Conservation (phyloP, 345 rosid species). For the Hypericum androsaemum region DNA sequence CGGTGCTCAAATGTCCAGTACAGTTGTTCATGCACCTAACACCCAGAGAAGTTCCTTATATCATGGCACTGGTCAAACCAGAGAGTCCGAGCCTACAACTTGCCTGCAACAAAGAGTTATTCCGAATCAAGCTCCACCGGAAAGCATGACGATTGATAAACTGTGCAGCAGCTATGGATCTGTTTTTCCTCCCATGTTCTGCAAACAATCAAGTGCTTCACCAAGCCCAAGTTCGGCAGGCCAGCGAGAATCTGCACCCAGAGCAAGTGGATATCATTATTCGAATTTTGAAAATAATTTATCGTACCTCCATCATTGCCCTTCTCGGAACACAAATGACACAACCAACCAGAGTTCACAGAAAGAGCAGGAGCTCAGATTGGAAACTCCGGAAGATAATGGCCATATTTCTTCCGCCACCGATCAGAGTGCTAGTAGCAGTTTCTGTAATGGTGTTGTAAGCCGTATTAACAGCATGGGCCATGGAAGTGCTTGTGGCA, state of each 20-base stretch:
- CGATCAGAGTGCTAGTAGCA: conserved; percentile 56
- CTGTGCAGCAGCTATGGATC: neutral
- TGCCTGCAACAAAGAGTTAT: neutral
- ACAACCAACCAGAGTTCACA: conserved; percentile 17
- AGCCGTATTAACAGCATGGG: conserved; percentile 34
- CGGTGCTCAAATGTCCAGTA: too few species aligned
- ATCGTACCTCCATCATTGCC: too few species aligned
- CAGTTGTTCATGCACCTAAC: too few species aligned
- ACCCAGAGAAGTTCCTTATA: too few species aligned
- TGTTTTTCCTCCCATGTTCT: neutral
- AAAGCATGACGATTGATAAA: neutral
- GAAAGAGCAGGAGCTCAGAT: conserved; percentile 20
- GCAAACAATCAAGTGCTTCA: neutral
- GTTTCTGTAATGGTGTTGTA: conserved; percentile 46
- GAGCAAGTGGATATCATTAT: too few species aligned
- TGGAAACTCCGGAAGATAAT: conserved; percentile 39
- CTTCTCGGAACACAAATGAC: neutral
- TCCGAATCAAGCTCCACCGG: neutral
- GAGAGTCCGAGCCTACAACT: neutral
- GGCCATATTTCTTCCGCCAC: conserved; percentile 41
- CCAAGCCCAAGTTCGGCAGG: neutral
- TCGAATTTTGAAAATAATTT: too few species aligned
- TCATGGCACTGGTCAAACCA: neutral
- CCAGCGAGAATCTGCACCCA: neutral
- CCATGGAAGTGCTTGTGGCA: conserved; percentile 41